Evolutionary conservation across 2,329 filamentous ascomycete species (phyloP), one percentile per base, ranked within the genome.

Genomic region (Verticillium albo-atrum): DNA sequence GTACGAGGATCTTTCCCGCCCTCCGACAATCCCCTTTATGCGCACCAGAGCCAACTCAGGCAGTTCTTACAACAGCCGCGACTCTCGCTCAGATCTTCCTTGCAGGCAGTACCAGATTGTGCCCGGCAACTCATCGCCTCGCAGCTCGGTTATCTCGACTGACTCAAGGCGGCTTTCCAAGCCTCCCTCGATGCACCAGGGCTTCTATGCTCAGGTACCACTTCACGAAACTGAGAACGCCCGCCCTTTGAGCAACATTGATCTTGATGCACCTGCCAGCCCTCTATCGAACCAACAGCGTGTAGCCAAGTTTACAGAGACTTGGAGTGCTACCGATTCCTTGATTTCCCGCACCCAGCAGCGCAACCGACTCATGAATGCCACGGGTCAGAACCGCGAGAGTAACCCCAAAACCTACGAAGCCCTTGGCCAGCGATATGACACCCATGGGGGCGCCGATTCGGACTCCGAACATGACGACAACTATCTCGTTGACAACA

Each of bases 11-110:
- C 65, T 80, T 7, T 75, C 76, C 35, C 77, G 77, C 2, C 82
- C 82, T 1, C 79, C 79, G 1, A 83, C 82, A 1, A 80, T 97
- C 55, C 88, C 92, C 0, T 97, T 96, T 73, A 84, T 90, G 74
- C 88, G 95, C 69, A 96, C 90, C 0, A 85, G 92, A 34, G 81
- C 78, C 17, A 78, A 83, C 54, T 91, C 87, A 2, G 81, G 83
- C 12, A 81, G 83, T 32, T 86, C 84, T 4, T 73, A 81, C 54
- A 76, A 75, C 26, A 82, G 80, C 42, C 78, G 79, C 55, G 79
- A 85, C 64, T 86, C 86, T 0, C 81, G 79, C 37, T 62, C 75
- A 59, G 78, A 87, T 65, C 76, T 86, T 14, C 82, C 85, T 10
- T 79, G 79, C 63, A 76, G 82, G 53, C 81, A 85, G 64, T 82